phyloP scores from a whole-genome alignment of 345 rosid species.

The Eutrema yunnanense region DNA sequence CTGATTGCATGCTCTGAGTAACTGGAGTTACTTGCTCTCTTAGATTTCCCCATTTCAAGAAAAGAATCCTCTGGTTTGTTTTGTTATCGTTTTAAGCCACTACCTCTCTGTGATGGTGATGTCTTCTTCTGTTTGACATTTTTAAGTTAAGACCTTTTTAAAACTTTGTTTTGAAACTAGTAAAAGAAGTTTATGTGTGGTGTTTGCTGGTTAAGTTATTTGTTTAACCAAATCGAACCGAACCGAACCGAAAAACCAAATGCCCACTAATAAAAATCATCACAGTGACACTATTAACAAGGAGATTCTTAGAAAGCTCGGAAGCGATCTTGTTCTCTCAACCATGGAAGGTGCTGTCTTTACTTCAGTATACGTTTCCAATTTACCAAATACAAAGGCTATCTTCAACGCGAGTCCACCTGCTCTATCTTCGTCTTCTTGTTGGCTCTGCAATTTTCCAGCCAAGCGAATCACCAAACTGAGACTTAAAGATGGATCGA shows the following conservation, averaged over 20 bases:
- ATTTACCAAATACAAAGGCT: slow-evolving; percentile 34
- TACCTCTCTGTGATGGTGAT: background rate
- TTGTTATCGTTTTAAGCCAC: background rate
- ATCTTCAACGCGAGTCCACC: slow-evolving; percentile 21
- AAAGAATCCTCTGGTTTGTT: background rate
- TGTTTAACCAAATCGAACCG: background rate
- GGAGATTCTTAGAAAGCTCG: background rate
- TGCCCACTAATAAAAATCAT: background rate
- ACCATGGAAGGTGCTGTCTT: slow-evolving; percentile 52
- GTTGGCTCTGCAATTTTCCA: slow-evolving; percentile 21
- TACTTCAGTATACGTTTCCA: slow-evolving; percentile 33
- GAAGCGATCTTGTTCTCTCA: background rate
- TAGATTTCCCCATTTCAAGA: background rate
- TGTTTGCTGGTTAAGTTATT: background rate
- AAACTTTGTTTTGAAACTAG: background rate
- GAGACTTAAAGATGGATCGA: slow-evolving; percentile 30
- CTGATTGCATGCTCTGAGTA: slow-evolving; percentile 72
- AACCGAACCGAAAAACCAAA: background rate
- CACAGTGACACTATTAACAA: background rate
- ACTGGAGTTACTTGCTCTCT: slow-evolving; percentile 6
- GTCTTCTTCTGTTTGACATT: slow-evolving; percentile 6
- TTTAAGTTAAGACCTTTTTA: background rate
- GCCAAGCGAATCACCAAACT: slow-evolving; percentile 38
- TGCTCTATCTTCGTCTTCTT: slow-evolving; percentile 30
- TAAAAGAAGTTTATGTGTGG: background rate